Percentiles rank a stretch among this genome's conserved stretches.
Conservation (phyloP, 2,329 filamentous ascomycete genomes). For the Microsporum ferrugineum region DNA sequence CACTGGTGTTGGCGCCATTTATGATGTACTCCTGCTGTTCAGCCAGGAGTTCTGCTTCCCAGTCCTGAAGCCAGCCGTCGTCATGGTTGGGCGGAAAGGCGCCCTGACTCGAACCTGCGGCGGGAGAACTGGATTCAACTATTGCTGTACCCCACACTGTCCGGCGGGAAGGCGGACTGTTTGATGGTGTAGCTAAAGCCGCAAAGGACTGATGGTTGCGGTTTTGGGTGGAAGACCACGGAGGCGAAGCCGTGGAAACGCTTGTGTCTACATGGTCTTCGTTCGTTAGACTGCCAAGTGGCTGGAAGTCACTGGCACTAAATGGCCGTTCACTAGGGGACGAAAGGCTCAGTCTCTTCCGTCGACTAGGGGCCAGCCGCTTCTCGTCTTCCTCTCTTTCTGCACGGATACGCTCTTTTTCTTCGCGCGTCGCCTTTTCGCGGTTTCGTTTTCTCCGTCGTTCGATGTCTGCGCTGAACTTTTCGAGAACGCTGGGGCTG, state of each 20-base stretch:
- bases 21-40: conserved; percentile 15
- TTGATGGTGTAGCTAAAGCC: conserved; percentile 62
- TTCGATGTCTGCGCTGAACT: conserved; percentile 63
- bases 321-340: conserved; percentile 35
- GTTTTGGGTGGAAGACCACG: conserved; percentile 27
- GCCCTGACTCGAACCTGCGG: conserved; percentile 10
- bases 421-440: conserved; percentile 76
- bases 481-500: conserved; percentile 58
- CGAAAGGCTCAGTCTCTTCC: conserved; percentile 44
- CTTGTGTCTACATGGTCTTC: conserved; percentile 23
- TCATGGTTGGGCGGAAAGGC: conserved; percentile 32
- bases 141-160: conserved; percentile 90
- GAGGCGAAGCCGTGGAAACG: conserved; percentile 33
- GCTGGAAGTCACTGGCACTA: conserved; percentile 54
- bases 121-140: conserved; percentile 48
- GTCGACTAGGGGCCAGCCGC: conserved; percentile 55
- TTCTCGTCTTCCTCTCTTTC: conserved; percentile 67
- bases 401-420: conserved; percentile 70
- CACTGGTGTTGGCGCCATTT: conserved; percentile 2
- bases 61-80: conserved; percentile 79
- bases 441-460: conserved; percentile 62
- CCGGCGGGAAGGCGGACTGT: conserved; percentile 61
- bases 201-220: conserved; percentile 33
- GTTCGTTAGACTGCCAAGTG: conserved; percentile 34
- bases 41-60: conserved; percentile 58